phyloP scores from a whole-genome alignment of 2,329 filamentous ascomycete genomes.

The Atkinsonella hypoxylon region DNA sequence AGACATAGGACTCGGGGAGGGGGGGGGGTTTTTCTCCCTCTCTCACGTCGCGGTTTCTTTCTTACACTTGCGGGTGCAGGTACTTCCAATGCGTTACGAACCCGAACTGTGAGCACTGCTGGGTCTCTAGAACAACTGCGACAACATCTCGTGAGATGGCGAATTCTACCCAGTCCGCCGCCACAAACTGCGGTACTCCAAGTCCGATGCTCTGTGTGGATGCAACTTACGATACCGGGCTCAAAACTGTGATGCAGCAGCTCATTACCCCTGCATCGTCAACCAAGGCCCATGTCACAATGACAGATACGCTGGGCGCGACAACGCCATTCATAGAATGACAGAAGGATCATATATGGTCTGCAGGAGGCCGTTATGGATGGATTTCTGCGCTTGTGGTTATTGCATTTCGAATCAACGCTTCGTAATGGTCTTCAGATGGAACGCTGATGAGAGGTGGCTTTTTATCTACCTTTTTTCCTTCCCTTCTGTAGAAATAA shows the following conservation, averaged over 20 bases:
- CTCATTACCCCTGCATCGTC: not conserved
- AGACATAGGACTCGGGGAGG: no score
- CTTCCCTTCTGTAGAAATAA: no score
- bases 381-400: no score
- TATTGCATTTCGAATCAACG: no score
- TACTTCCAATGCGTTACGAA: constrained; percentile 25
- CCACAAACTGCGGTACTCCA: constrained; percentile 1
- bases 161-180: not conserved
- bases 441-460: no score
- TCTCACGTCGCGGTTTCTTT: no score
- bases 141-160: not conserved
- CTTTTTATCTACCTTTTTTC: no score
- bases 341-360: not conserved
- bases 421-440: no score
- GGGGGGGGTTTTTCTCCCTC: no score
- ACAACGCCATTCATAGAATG: not conserved
- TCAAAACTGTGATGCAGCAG: constrained; percentile 3
- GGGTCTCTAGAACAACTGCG: not conserved
- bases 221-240: constrained; percentile 1
- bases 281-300: not conserved
- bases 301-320: constrained; percentile 4
- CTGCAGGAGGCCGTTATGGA: not conserved
- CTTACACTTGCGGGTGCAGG: constrained; percentile 9
- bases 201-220: constrained; percentile 2
- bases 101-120: constrained; percentile 17